A percentile compares a stretch with the other conserved stretches of the same genome.
Conservation (phyloP, 1,284 basidiomycete genomes). For the Butyriboletus appendiculatus region DNA sequence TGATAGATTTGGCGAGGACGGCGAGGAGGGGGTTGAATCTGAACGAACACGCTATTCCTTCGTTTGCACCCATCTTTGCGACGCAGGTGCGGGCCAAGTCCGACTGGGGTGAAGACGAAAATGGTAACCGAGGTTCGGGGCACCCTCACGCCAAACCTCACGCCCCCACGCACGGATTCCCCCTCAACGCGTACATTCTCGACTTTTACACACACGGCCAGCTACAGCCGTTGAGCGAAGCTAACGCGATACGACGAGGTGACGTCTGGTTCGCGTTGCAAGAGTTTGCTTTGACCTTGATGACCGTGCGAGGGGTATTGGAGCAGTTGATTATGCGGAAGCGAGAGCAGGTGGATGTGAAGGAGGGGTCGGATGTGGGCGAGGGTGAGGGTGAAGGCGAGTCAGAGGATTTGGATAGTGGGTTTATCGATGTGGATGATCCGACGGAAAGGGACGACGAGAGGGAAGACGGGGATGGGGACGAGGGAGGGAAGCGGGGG, state of each 20-base stretch:
- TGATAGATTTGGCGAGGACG: slow-evolving; percentile 54
- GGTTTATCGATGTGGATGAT: slow-evolving; percentile 36
- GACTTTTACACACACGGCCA: slow-evolving; percentile 72
- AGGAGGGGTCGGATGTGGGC: slow-evolving; percentile 19
- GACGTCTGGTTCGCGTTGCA: slow-evolving; percentile 65
- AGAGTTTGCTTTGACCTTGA: slow-evolving; percentile 54
- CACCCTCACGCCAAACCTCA: neutral
- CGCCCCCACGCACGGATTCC: slow-evolving; percentile 12
- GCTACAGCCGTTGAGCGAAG: slow-evolving; percentile 44
- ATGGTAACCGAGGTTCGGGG: neutral
- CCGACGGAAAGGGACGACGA: slow-evolving; percentile 28
- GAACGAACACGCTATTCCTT: slow-evolving; percentile 59
- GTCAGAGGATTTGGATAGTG: slow-evolving; percentile 35
- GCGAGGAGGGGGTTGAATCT: slow-evolving; percentile 53
- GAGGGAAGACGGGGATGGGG: slow-evolving; percentile 12
- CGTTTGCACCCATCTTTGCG: slow-evolving; percentile 45
- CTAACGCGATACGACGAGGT: slow-evolving; percentile 58
- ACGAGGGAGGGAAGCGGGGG: slow-evolving; percentile 7
- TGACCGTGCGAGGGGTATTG: slow-evolving; percentile 46
- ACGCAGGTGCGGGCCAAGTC: neutral
- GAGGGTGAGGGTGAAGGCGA: slow-evolving; percentile 13
- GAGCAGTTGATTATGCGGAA: slow-evolving; percentile 45
- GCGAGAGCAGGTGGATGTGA: slow-evolving; percentile 28
- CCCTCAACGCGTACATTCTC: slow-evolving; percentile 62
- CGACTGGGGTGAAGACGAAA: neutral